Percentiles rank a stretch among this genome's conserved stretches.
These are phyloP conservation scores for Rhodotorula graminis DNA, from an alignment of 768 basidiomycete genomes.

Conservation along the genomic window DNA sequence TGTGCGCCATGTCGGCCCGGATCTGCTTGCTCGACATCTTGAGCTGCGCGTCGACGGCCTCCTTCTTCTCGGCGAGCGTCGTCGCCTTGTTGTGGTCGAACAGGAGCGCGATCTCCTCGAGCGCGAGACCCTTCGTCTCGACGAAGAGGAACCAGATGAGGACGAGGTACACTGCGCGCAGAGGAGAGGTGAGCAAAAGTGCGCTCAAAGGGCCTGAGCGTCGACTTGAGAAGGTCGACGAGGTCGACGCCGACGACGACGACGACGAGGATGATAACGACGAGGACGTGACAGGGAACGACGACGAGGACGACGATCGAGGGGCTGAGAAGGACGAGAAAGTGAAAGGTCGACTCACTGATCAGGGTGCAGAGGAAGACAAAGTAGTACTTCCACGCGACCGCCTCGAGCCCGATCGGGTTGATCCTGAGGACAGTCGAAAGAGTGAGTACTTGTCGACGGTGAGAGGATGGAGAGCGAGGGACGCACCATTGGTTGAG, in stretches of 20 bases:
- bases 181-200: not conserved
- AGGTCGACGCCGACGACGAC: too few species aligned
- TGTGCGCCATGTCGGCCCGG: not conserved
- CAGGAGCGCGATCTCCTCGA: conserved; percentile 7
- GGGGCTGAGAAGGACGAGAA: too few species aligned
- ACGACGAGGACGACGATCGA: not conserved
- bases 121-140: conserved; percentile 50
- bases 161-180: conserved; percentile 40
- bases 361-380: conserved; percentile 57
- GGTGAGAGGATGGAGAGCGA: conserved; percentile 47
- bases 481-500: conserved; percentile 57
- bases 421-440: not conserved
- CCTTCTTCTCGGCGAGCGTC: not conserved
- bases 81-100: conserved; percentile 10
- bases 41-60: conserved; percentile 12
- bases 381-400: conserved; percentile 19
- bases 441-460: too few species aligned
- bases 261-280: too few species aligned
- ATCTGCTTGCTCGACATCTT: not conserved
- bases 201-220: too few species aligned
- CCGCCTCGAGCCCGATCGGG: conserved; percentile 44
- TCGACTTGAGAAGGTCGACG: too few species aligned
- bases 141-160: conserved; percentile 62
- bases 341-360: not conserved
- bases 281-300: too few species aligned